Evolutionary conservation across 306 rosid genomes (phyloP).

Genomic region (Dalbergia cochinchinensis): DNA sequence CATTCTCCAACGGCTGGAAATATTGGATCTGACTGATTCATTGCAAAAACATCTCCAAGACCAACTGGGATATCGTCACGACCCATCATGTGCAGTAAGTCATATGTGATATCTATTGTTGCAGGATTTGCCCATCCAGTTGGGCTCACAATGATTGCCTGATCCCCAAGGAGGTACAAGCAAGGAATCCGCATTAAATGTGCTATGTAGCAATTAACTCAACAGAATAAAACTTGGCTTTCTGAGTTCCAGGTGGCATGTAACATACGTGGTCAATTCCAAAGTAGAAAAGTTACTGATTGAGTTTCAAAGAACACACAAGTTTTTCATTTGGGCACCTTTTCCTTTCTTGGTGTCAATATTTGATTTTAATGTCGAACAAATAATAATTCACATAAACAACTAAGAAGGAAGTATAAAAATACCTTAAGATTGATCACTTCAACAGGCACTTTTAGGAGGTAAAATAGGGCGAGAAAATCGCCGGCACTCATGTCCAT

Average conservation of each 20-base stretch:
- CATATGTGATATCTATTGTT: slow-evolving; percentile 84
- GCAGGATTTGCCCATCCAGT: slow-evolving; percentile 96
- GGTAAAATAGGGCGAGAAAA: slow-evolving; percentile 80
- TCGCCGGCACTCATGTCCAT: slow-evolving; percentile 99
- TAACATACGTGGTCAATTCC: slow-evolving; percentile 13
- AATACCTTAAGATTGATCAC: slow-evolving; percentile 83
- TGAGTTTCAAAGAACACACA: no score
- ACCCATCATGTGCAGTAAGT: slow-evolving; percentile 96
- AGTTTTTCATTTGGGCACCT: neutral
- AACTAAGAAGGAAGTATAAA: slow-evolving; percentile 22
- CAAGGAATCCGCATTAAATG: neutral
- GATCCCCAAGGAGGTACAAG: slow-evolving; percentile 4
- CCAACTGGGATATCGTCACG: slow-evolving; percentile 93
- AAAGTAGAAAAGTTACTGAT: neutral
- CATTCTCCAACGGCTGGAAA: slow-evolving; percentile 75
- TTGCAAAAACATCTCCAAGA: slow-evolving; percentile 78
- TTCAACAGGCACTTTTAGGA: slow-evolving; percentile 83
- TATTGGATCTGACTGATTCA: slow-evolving; percentile 71
- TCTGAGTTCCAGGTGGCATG: neutral
- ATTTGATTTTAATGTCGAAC: neutral
- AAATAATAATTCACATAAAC: neutral
- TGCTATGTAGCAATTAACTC: neutral
- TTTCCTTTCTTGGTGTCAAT: slow-evolving; percentile 8
- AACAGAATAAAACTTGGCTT: slow-evolving; percentile 1
- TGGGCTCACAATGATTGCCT: slow-evolving; percentile 94